Evolutionary conservation across 306 rosid genomes (phyloP), one percentile per base, ranked within the genome.

Genomic region (Arachis hypogaea): DNA sequence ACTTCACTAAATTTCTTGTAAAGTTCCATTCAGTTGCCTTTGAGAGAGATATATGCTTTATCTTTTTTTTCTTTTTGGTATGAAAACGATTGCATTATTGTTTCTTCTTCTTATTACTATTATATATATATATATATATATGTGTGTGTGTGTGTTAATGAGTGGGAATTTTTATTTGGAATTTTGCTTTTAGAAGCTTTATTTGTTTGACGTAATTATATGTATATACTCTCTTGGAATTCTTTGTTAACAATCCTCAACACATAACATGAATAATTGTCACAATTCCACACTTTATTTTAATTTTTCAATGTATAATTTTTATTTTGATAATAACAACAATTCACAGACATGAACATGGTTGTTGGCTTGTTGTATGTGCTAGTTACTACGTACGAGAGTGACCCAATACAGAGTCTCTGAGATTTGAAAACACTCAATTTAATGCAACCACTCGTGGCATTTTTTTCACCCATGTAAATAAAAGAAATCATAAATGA

Each of bases 141-240:
- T 22, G 0, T 22, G 1, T 22, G 0, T 6, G 66, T 64, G n/a
- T n/a, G n/a, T n/a, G n/a, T n/a, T 22, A 14, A 68, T 58, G 29
- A 80, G 33, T 73, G 66, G 52, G 45, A 52, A 52, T n/a, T 5
- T 66, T 64, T 16, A 36, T 18, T 80, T 84, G 89, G 83, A 67
- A 7, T 40, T 78, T 84, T 82, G 77, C 66, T 18, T 77, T 71
- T 81, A 65, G 73, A 56, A 55, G 61, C 46, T 57, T 51, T 42
- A 56, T 66, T 77, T 82, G 84, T 81, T 71, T 77, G 50, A 68
- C 64, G 57, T 47, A 9, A 66, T 83, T 56, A 71, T 52, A 46
- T 46, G 2, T 59, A 28, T 47, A 30, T 71, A 56, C 69, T 51
- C 58, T 78, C 56, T 73, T 71, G 69, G 61, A 57, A 12, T 29